Evolutionary conservation across 352 stramenopile species (phyloP).

Genomic region (Hyphochytrium catenoides): DNA sequence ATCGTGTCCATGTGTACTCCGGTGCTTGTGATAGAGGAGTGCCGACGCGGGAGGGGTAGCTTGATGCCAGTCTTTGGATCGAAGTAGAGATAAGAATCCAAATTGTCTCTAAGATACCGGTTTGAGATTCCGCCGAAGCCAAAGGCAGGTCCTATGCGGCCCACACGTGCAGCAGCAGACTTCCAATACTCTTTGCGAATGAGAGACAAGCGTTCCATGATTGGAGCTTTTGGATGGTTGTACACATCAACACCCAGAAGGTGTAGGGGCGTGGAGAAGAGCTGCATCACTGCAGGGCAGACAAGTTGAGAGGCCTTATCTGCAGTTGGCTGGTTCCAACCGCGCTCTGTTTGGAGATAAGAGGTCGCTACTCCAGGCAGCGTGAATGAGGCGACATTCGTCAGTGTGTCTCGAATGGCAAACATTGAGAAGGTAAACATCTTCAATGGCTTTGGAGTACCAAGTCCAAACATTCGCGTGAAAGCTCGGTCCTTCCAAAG

Average conservation of each 20-base stretch:
- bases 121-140: slow-evolving; percentile 67
- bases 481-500: slow-evolving; percentile 75
- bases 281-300: slow-evolving; percentile 50
- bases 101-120: too few species aligned
- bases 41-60: too few species aligned
- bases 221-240: too few species aligned
- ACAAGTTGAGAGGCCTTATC: slow-evolving; percentile 39
- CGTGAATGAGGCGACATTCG: slow-evolving; percentile 63
- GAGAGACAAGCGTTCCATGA: too few species aligned
- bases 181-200: slow-evolving; percentile 54
- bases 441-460: slow-evolving; percentile 36
- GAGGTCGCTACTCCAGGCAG: slow-evolving; percentile 36
- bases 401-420: slow-evolving; percentile 52
- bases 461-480: slow-evolving; percentile 66
- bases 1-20: too few species aligned
- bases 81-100: too few species aligned
- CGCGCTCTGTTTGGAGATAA: slow-evolving; percentile 22
- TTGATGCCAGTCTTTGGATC: too few species aligned
- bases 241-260: slow-evolving; percentile 64
- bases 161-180: slow-evolving; percentile 49
- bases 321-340: slow-evolving; percentile 22
- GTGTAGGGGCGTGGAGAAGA: slow-evolving; percentile 64
- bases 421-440: slow-evolving; percentile 56
- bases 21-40: too few species aligned
- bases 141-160: slow-evolving; percentile 61